Evolutionary conservation across 352 stramenopile genomes (phyloP).

Genomic region (Thalassiosira gravida): DNA sequence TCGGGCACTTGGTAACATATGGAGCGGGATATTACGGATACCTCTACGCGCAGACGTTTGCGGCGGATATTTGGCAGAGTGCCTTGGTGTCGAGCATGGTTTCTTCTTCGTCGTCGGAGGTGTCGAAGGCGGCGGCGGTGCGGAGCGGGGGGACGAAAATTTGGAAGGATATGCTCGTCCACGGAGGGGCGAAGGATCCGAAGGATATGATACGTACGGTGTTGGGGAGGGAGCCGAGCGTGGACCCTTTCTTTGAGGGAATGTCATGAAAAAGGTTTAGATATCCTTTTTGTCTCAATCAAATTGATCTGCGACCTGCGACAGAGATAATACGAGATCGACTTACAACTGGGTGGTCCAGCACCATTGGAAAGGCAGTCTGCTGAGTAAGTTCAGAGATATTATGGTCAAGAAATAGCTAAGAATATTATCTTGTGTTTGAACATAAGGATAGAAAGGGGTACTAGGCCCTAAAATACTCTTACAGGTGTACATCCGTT

Average conservation of each 20-base stretch:
- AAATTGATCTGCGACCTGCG: no score
- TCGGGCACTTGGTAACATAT: slow-evolving; percentile 85
- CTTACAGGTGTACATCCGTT: no score
- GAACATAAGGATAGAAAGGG: no score
- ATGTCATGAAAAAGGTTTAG: slow-evolving; percentile 20
- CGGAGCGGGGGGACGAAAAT: slow-evolving; percentile 59
- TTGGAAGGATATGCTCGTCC: slow-evolving; percentile 81
- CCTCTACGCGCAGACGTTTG: slow-evolving; percentile 81
- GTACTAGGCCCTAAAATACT: no score
- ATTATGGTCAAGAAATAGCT: no score
- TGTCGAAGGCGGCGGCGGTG: no score
- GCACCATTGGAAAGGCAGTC: no score
- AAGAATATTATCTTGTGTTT: no score
- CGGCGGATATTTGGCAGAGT: slow-evolving; percentile 75
- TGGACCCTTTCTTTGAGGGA: slow-evolving; percentile 54
- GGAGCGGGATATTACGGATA: slow-evolving; percentile 85
- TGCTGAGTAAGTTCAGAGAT: no score
- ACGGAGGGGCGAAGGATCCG: slow-evolving; percentile 77
- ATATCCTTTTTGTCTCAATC: no score
- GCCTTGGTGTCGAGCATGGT: slow-evolving; percentile 26
- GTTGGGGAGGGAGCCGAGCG: slow-evolving; percentile 58
- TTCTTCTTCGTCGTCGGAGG: slow-evolving; percentile 10
- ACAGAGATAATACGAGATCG: no score
- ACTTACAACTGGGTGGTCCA: no score
- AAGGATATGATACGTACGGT: slow-evolving; percentile 75